Percentiles rank a stretch among this genome's conserved stretches.
Evolutionary conservation across 148 eudicot species (phyloP).

Genomic region (Fagopyrum esculentum): DNA sequence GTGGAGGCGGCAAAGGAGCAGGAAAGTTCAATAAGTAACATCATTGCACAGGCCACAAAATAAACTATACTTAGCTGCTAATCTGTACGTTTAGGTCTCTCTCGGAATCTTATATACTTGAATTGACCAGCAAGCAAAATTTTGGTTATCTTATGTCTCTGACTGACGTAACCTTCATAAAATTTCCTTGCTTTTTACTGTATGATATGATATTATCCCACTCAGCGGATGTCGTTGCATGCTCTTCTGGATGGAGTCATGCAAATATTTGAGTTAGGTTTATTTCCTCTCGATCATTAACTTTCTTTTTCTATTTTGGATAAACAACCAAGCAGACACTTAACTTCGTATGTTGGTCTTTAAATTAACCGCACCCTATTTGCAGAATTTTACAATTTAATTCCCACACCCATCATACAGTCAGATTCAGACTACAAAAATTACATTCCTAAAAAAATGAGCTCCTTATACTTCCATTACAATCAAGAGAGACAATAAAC

Average conservation of each 20-base stretch:
- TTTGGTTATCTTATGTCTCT: background rate
- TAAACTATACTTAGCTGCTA: slow-evolving; percentile 18
- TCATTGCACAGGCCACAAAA: slow-evolving; percentile 88
- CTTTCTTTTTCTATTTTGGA: no score
- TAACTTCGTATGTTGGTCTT: no score
- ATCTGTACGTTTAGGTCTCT: background rate
- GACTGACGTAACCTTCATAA: background rate
- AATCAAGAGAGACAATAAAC: slow-evolving; percentile 2
- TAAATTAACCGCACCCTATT: no score
- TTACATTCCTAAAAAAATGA: background rate
- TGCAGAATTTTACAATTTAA: no score
- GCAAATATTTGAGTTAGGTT: no score
- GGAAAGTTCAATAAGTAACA: slow-evolving; percentile 79
- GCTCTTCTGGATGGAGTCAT: no score
- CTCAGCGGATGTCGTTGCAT: background rate
- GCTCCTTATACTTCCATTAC: background rate
- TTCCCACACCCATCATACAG: background rate
- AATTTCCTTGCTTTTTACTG: background rate
- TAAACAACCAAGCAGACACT: no score
- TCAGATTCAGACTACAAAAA: background rate
- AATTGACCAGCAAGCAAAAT: background rate
- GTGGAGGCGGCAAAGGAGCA: slow-evolving; percentile 93
- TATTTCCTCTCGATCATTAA: no score
- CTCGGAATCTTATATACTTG: background rate
- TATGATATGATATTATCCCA: background rate